These are phyloP conservation scores for Flammula alnicola DNA, from an alignment of 1,284 basidiomycete genomes.

Conservation along the genomic window DNA sequence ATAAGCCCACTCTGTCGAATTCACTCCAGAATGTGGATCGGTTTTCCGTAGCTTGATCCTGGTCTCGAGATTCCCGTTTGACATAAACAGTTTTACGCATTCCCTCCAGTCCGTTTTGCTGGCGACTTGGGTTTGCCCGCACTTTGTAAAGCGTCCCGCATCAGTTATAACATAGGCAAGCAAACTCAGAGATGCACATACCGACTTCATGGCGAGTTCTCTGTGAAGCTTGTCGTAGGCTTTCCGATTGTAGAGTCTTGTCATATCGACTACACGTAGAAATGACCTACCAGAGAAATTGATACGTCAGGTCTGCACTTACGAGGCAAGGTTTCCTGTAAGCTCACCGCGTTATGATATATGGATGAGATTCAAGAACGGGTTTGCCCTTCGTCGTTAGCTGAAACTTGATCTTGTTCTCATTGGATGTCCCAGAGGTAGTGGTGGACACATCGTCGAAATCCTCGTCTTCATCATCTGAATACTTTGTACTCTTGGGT, in stretches of 20 bases:
- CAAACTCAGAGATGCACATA: constrained; percentile 16
- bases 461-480: constrained; percentile 21
- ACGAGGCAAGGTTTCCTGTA: background rate
- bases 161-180: background rate
- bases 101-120: too few species aligned
- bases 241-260: constrained; percentile 31
- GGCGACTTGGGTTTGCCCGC: background rate
- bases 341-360: constrained; percentile 37
- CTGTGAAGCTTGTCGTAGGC: constrained; percentile 33
- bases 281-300: constrained; percentile 37
- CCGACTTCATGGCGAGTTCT: constrained; percentile 25
- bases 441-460: constrained; percentile 9
- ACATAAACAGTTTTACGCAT: too few species aligned
- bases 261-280: constrained; percentile 35
- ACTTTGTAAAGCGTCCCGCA: background rate
- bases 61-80: constrained; percentile 33
- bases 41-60: constrained; percentile 24
- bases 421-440: background rate
- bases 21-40: constrained; percentile 17
- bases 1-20: constrained; percentile 31
- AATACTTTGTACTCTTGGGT: background rate
- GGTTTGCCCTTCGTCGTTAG: constrained; percentile 14
- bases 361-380: constrained; percentile 33
- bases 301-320: background rate
- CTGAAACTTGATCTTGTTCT: background rate